Conservation (phyloP, 1,284 basidiomycete species). For the Exobasidium cylindrosporum region DNA sequence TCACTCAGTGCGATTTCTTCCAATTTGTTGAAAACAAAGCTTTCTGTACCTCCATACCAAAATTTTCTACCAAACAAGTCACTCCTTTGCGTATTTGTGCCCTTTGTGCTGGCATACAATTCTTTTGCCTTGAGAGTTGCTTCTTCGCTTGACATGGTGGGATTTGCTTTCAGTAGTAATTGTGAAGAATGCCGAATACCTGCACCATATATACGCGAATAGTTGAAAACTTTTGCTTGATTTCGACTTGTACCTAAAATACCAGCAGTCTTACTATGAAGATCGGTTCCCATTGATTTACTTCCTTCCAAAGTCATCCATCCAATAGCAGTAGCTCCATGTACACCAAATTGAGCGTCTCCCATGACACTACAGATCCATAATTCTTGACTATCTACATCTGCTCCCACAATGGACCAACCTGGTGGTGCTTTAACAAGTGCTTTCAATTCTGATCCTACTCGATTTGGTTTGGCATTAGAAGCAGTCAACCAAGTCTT, state of each 20-base stretch:
- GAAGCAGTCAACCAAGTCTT: conserved; percentile 98
- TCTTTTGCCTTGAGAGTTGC: conserved; percentile 79
- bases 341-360: conserved; percentile 94
- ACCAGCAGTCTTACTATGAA: conserved; percentile 93
- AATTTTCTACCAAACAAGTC: conserved; percentile 64
- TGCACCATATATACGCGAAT: conserved; percentile 96
- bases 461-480: conserved; percentile 94
- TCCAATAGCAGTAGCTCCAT: conserved; percentile 93
- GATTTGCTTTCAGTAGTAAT: conserved; percentile 80
- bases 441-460: conserved; percentile 94
- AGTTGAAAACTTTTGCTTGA: conserved; percentile 98
- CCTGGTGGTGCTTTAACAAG: conserved; percentile 93
- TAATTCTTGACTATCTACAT: conserved; percentile 97
- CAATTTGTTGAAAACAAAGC: conserved; percentile 97
- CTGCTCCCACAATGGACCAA: conserved; percentile 92
- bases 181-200: conserved; percentile 91
- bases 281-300: conserved; percentile 90
- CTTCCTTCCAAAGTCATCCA: conserved; percentile 99
- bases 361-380: conserved; percentile 99
- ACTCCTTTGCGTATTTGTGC: conserved; percentile 58
- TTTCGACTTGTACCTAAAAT: conserved; percentile 92
- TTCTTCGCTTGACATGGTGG: conserved; percentile 72
- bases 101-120: conserved; percentile 90
- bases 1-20: conserved; percentile 90
- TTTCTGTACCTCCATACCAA: conserved; percentile 97